Percentiles rank a stretch among this genome's conserved stretches.
These are phyloP conservation scores for Metschnikowia arizonensis DNA, from an alignment of 805 yeast species.

Conservation along the genomic window DNA sequence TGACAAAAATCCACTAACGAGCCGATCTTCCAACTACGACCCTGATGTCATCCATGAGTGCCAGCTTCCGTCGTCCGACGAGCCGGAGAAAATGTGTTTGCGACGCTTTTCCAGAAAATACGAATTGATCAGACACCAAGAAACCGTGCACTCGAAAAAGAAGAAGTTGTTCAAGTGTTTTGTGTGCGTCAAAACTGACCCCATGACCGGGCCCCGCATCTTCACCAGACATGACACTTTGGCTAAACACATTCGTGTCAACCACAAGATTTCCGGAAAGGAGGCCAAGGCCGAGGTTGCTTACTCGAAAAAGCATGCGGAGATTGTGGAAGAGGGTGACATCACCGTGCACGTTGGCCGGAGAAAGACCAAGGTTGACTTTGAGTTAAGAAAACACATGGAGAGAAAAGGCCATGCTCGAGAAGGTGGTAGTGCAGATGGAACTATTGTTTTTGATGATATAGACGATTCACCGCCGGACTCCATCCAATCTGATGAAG, in stretches of 20 bases:
- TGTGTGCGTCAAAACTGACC: slow-evolving; percentile 72
- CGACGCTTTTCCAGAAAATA: slow-evolving; percentile 60
- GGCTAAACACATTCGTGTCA: slow-evolving; percentile 72
- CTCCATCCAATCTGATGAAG: slow-evolving; percentile 12
- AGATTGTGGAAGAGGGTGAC: slow-evolving; percentile 46
- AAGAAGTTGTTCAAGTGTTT: slow-evolving; percentile 83
- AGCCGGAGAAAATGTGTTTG: slow-evolving; percentile 36
- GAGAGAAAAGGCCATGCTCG: slow-evolving; percentile 27
- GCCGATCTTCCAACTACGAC: slow-evolving; percentile 41
- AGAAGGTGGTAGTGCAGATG: slow-evolving; percentile 17
- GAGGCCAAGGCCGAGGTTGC: slow-evolving; percentile 48
- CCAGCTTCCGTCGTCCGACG: slow-evolving; percentile 43
- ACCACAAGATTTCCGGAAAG: slow-evolving; percentile 43
- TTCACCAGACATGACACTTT: slow-evolving; percentile 93
- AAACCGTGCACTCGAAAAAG: slow-evolving; percentile 88
- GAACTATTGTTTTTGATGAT: slow-evolving; percentile 14
- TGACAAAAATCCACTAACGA: slow-evolving; percentile 19
- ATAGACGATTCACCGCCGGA: slow-evolving; percentile 16
- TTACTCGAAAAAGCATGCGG: slow-evolving; percentile 43
- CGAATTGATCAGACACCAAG: slow-evolving; percentile 92
- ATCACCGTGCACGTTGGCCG: slow-evolving; percentile 45
- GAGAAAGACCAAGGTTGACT: slow-evolving; percentile 43
- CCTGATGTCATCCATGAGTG: slow-evolving; percentile 47
- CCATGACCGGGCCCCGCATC: slow-evolving; percentile 59
- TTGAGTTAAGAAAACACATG: slow-evolving; percentile 44